Base-by-base conservation (phyloP, 768 basidiomycete genomes). In the Leccinum subgranulosum region DNA sequence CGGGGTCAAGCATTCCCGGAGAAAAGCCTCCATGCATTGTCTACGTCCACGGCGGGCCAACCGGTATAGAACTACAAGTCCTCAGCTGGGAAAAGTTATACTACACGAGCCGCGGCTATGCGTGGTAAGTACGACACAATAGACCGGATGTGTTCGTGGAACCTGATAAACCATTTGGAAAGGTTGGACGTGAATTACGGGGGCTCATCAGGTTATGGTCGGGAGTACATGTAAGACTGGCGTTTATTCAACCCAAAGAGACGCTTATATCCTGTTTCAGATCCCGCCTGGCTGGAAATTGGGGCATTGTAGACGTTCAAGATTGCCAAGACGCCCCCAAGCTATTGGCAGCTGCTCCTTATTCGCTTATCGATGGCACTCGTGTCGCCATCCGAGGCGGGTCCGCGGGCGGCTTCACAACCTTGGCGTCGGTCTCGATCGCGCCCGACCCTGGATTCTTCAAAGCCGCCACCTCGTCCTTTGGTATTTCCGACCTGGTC, bases 141-240 rank as follows among this genome's bases (percentile, higher is more conserved):
- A 4, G 19, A 8, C 14, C 15, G 14, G 5, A n/a, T 12, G 25
- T 14, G 19, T n/a, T n/a, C n/a, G 1, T 46, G 39, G 41, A 31
- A 39, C 39, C 31, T 54, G 23, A 57, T 19, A 43, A 9, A 17
- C 9, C 36, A 9, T 28, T 48, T 11, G 17, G 15, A 33, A 48
- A 84, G 87, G 82, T 63, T 88, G 33, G 87, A 88, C 54, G 88
- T 93, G 45, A 87, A 92, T 63, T 87, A 90, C 58, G 81, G 88
- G 2, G 92, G 90, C 1, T 88, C 87, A 0, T 82, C 83, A 5
- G 85, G 89, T 0, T 90, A 86, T 64, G 91, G 91, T 0, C 79
- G 87, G 4, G 73, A 75, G 46, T 92, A 90, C 66, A 82, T 81
- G 77, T 77, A 56, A 54, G 76, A 21, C 1, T 19, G 41, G 23